Base-by-base conservation (phyloP, 495 filamentous ascomycete genomes). In the Daldinia loculata region DNA sequence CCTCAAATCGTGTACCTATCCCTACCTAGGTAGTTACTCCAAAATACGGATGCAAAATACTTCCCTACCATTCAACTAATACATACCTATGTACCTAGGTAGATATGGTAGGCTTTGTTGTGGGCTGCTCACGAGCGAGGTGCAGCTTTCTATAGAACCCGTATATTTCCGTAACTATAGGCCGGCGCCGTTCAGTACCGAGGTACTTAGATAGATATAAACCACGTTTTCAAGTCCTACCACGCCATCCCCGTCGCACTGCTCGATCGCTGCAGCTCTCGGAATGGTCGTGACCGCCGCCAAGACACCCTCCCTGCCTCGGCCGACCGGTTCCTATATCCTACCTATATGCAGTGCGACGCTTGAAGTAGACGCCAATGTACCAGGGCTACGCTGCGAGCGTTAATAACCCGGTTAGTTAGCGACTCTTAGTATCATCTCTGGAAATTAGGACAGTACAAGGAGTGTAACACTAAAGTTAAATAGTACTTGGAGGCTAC, bases 161-260 rank as follows among this genome's bases (percentile, higher is more conserved):
- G 70, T 58, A 69, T 73, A 59, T 63, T 69, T 56, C 70, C 70
- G 70, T 48, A 26, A 30, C 14, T 55, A 69, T 59, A 63, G 66
- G 36, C 51, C 57, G 38, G 41, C 51, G 17, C 48, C 64, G 15
- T 29, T 45, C 56, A 60, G 30, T 45, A 45, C 38, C 38, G 14
- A 17, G 36, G 38, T 56, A 32, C n/a, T 6, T 3, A 6, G 0
- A 29, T 59, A 59, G 24, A 22, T 59, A 53, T 53, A 39, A 27
- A 19, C 27, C 64, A 29, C 61, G 56, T 67, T 43, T 43, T 59
- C 15, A 38, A 67, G 36, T 48, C 53, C 30, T 39, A 73, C 65
- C 61, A 73, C 70, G 66, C 70, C 70, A 73, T 61, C 59, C 39
- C 61, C 43, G 24, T 72, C 56, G 61, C 66, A 55, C 66, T 63